Base-by-base conservation (phyloP, 306 rosid species). In the Prunus salicina region DNA sequence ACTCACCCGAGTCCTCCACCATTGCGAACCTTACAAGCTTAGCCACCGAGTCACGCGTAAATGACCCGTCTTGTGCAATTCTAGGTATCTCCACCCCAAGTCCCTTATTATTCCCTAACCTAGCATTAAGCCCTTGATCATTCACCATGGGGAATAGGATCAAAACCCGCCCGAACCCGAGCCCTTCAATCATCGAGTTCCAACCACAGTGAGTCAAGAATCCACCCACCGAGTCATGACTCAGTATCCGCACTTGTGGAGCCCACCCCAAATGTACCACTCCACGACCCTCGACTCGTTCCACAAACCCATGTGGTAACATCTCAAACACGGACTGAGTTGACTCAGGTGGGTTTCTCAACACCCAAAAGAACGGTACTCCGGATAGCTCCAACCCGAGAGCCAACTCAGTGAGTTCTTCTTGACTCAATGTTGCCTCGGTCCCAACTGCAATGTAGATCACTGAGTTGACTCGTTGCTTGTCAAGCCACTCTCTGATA, bases 181-280 rank as follows among this genome's bases (percentile, higher is more conserved):
- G 84, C 14, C 85, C 88, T 72, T 87, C 90, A 18, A 82, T 67
- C 65, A 87, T 69, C 38, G 90, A 87, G 81, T 84, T 79, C 90
- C 85, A 87, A 52, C 88, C 86, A 3, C 86, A 84, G 69, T 87
- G 86, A 49, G 85, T 87, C 74, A 87, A 63, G 68, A 82, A 87
- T 5, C 81, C 88, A 12, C 90, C 83, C 0, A 82, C 73, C 19
- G 88, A 82, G 49, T 74, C 72, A 34, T 87, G 88, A 50, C 83
- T 71, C 80, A 84, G 69, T 52, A 76, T 69, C 65, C 74, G 68
- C 71, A 75, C 77, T 51, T 82, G 88, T 5, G 91, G 85, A 1
- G 78, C 85, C 91, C 88, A 87, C 8, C 85, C 85, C 0, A 3
- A 60, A 45, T 63, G 50, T 6, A 84, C 79, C 27, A 77, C 20